A percentile compares a stretch with the other conserved stretches of the same genome.
These are phyloP conservation scores for Penicillium sp. DNA, from an alignment of 2,329 filamentous ascomycete genomes.

Conservation along the genomic window DNA sequence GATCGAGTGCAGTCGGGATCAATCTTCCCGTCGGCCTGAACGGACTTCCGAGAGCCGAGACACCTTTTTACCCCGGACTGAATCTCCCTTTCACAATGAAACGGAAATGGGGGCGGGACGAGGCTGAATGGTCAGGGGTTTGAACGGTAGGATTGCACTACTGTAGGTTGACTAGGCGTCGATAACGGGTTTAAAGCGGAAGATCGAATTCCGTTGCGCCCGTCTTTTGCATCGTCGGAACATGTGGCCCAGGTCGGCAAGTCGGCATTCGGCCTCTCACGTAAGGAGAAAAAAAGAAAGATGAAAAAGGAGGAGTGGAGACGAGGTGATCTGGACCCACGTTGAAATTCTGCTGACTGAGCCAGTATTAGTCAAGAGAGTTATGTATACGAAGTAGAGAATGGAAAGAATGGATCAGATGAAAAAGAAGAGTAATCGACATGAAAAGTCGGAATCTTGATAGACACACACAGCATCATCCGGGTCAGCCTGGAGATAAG, in stretches of 20 bases:
- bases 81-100: background rate
- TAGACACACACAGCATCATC: too few species aligned
- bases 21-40: conserved; percentile 18
- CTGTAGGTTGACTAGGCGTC: background rate
- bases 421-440: too few species aligned
- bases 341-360: too few species aligned
- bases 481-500: conserved; percentile 2
- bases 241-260: conserved; percentile 10
- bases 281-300: conserved; percentile 8
- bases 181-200: conserved; percentile 1
- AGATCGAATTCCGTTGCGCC: conserved; percentile 3
- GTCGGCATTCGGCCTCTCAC: conserved; percentile 21
- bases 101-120: background rate
- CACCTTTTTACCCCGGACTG: conserved; percentile 18
- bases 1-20: too few species aligned
- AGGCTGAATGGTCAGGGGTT: background rate
- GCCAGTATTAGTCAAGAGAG: too few species aligned
- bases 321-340: too few species aligned
- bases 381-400: too few species aligned
- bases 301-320: conserved; percentile 10
- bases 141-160: background rate
- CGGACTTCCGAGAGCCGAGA: conserved; percentile 19
- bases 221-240: conserved; percentile 1
- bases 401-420: too few species aligned
- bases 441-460: too few species aligned